Evolutionary conservation across 768 basidiomycete species (phyloP), one percentile per base, ranked within the genome.

Genomic region (Termitomyces sp.): DNA sequence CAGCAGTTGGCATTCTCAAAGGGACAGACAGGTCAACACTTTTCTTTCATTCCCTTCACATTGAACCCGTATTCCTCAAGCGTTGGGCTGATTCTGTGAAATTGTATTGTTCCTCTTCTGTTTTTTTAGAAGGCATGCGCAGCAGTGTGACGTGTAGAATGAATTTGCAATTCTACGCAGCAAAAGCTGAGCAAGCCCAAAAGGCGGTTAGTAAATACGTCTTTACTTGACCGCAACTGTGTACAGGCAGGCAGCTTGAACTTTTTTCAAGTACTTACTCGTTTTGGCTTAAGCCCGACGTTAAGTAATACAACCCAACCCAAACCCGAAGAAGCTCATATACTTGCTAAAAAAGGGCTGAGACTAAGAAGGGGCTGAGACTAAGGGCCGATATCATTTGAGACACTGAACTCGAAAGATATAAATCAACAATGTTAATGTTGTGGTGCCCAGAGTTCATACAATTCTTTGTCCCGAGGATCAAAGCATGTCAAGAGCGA

Each of bases 401-500:
- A 34, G 31, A 13, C 6, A 24, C 22, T 56, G 33, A 22, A 37
- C 34, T 22, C 27, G 33, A 27, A 57, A 33, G 12, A 27, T 36
- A 20, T 7, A n/a, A 33, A 49, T 34, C 45, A 24, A 22, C 22
- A 41, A 30, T 24, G 30, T 66, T 64, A 77, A 59, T 69, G 65
- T 61, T 73, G 79, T 4, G 88, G 86, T 31, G 77, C 87, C 91
- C 91, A 93, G 11, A 92, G 76, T 47, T 85, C 82, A 65, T 92
- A 91, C 22, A 93, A 76, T 63, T 91, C 87, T 72, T 79, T 85
- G 72, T 93, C 91, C 24, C 80, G 76, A 15, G 83, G 80, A 69
- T 93, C 89, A 65, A 93, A 93, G 62, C 83, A 88, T 36, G 88
- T 89, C 57, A 84, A 68, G 44, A 91, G 74, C 7, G 86, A 73